Evolutionary conservation across 1,284 basidiomycete genomes (phyloP), one percentile per base, ranked within the genome.

Genomic region (Termitomyces sp.): DNA sequence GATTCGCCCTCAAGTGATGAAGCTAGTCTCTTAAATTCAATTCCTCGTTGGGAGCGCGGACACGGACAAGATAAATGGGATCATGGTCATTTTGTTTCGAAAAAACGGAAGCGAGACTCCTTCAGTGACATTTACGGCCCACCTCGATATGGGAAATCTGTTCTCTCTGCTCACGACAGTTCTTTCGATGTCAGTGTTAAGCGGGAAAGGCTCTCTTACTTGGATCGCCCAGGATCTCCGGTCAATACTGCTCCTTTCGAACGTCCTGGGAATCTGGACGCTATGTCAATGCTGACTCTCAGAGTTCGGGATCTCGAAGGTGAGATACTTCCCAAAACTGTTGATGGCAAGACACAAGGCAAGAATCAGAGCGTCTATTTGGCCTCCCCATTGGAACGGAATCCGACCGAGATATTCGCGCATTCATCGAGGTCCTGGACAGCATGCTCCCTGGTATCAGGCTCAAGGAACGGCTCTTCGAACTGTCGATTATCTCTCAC

Each of bases 111-210:
- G 54, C 54, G 61, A 18, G 50, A 54, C 16, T 57, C 59, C 8
- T 76, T 74, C 62, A 75, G 68, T 56, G 75, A 74, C 54, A 62
- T 79, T 19, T 60, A 58, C 13, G 76, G 72, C 10, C 66, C 75
- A 24, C 53, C 69, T 13, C 71, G 70, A 55, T 69, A 71, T 50
- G 68, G 67, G 38, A 65, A 67, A 45, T 79, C 78, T 35, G 50
- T 65, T 38, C 61, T 67, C 21, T 73, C 69, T 24, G 57, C 69
- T 44, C 73, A 78, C 53, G 70, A 75, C 16, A 73, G 67, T 52
- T 78, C 77, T 34, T 79, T 78, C 57, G 74, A 76, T 42, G 61
- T 78, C 44, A 72, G 67, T 50, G 63, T 70, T 21, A 72, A 70
- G 49, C 71, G 66, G 18, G 71, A 78, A 38, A 64, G 57, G 26